A percentile compares a stretch with the other conserved stretches of the same genome.
phyloP scores from a whole-genome alignment of 2,329 filamentous ascomycete genomes.

The Hymenoscyphus repandus region DNA sequence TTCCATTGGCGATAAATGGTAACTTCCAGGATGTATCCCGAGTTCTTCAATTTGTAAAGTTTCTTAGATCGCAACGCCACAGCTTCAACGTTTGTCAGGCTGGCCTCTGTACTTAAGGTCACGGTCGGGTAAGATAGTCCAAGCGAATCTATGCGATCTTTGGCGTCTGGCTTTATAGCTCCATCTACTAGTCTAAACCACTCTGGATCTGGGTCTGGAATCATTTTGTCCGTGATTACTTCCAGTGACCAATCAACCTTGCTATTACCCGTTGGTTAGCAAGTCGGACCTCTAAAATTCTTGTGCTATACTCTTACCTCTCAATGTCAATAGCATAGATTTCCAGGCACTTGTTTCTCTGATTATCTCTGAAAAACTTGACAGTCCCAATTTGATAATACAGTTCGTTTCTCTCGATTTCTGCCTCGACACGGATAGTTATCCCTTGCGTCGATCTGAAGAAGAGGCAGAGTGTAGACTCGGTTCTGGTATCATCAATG shows the following conservation, averaged over 20 bases:
- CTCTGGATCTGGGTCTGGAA: constrained; percentile 13
- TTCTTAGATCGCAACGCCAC: constrained; percentile 23
- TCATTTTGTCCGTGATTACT: constrained; percentile 26
- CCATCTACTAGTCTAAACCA: constrained; percentile 17
- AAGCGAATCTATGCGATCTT: constrained; percentile 18
- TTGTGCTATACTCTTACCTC: constrained; percentile 14
- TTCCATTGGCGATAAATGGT: constrained; percentile 28
- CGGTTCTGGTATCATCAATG: constrained; percentile 17
- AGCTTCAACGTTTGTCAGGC: constrained; percentile 15
- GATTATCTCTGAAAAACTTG: constrained; percentile 19
- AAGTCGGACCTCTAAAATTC: not conserved
- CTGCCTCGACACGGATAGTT: constrained; percentile 24
- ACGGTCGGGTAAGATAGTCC: constrained; percentile 24
- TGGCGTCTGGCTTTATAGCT: constrained; percentile 15
- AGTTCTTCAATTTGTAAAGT: constrained; percentile 20
- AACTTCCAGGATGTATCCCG: constrained; percentile 27
- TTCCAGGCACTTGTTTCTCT: constrained; percentile 23
- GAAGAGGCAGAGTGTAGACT: constrained; percentile 23
- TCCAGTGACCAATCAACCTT: constrained; percentile 28
- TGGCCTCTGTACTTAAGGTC: constrained; percentile 1
- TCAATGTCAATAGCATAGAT: constrained; percentile 27
- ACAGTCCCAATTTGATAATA: constrained; percentile 24
- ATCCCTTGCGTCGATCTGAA: constrained; percentile 17
- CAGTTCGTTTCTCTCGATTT: constrained; percentile 19
- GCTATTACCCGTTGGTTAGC: constrained; percentile 12